Conservation (phyloP, 2,329 filamentous ascomycete genomes). For the Alternaria rosae region DNA sequence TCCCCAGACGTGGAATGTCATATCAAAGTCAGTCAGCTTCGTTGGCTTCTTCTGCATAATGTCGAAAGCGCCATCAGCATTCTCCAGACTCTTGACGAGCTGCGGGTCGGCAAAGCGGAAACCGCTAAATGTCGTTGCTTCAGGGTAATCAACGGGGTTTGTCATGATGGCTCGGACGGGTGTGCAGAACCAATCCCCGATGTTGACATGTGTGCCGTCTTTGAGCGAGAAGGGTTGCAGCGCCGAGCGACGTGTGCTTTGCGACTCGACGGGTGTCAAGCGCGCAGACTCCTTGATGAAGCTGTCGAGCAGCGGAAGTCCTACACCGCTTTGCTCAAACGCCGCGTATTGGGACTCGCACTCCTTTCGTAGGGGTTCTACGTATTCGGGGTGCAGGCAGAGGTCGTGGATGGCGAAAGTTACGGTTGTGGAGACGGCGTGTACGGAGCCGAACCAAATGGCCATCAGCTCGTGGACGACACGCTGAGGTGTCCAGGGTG, state of each 20-base stretch:
- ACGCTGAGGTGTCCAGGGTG: conserved; percentile 34
- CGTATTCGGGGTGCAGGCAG: conserved; percentile 26
- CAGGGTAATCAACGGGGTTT: conserved; percentile 15
- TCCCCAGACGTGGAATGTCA: conserved; percentile 26
- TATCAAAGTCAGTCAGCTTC: conserved; percentile 20
- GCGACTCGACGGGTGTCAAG: conserved; percentile 25
- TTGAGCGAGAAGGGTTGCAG: conserved; percentile 23
- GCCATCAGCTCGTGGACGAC: conserved; percentile 44
- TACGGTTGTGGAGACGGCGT: conserved; percentile 29
- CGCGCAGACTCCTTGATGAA: conserved; percentile 31
- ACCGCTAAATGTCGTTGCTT: conserved; percentile 24
- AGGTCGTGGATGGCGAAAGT: conserved; percentile 28
- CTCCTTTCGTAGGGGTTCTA: conserved; percentile 23
- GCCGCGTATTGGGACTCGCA: conserved; percentile 20
- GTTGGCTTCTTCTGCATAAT: conserved; percentile 17
- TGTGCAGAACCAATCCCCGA: conserved; percentile 28
- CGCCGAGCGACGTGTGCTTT: conserved; percentile 24
- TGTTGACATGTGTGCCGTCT: conserved; percentile 22
- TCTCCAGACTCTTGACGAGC: conserved; percentile 7
- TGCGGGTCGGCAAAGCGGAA: conserved; percentile 27
- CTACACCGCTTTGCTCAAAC: conserved; percentile 19
- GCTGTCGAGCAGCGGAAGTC: conserved; percentile 30
- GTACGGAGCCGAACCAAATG: conserved; percentile 48
- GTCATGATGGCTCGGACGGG: conserved; percentile 27
- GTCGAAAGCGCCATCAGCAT: background rate